Evolutionary conservation across 1,139 yeast species (phyloP), one percentile per base, ranked within the genome.

Genomic region (Arxiozyma slooffiae): DNA sequence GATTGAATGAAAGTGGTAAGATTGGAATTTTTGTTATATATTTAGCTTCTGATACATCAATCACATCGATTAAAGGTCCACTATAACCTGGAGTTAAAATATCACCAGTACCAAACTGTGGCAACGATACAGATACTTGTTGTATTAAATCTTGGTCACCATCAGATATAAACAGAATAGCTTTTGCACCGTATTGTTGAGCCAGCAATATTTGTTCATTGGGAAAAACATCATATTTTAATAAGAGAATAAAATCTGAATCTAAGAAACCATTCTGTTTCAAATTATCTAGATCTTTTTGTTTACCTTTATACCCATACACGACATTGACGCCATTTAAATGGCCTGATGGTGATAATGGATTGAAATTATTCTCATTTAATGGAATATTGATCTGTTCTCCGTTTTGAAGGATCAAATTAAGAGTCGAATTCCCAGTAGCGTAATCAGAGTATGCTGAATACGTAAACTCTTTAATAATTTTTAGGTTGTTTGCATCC

Each of bases 71-170:
- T 6, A 61, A 52, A 9, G 71, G 68, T 1, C 83, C 71, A 1
- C 83, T 71, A 85, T 86, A 83, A 0, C 95, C 96, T 0, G 96
- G 95, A 1, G 85, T 78, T 36, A 86, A 67, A 5, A 88, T 77
- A 64, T 88, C 95, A 5, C 97, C 97, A 0, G 92, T 80, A 51
- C 79, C 77, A 52, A 73, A 70, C 51, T 86, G 80, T 0, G 85
- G 74, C 36, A 81, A 71, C 0, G 83, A 94, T 1, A 85, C 86
- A 50, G 86, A 76, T 30, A 75, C 76, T 50, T 80, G 76, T 61
- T 82, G 84, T 21, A 85, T 79, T 0, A 80, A 73, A 41, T 76
- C 79, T 52, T 30, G 11, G n/a, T 30, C 55, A 4, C 55, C 53
- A 26, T 63, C 67, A 0, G 71, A 62, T 4, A 69, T 58, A 55